Evolutionary conservation across 352 stramenopile genomes (phyloP).

Genomic region (Globisporangium solare): DNA sequence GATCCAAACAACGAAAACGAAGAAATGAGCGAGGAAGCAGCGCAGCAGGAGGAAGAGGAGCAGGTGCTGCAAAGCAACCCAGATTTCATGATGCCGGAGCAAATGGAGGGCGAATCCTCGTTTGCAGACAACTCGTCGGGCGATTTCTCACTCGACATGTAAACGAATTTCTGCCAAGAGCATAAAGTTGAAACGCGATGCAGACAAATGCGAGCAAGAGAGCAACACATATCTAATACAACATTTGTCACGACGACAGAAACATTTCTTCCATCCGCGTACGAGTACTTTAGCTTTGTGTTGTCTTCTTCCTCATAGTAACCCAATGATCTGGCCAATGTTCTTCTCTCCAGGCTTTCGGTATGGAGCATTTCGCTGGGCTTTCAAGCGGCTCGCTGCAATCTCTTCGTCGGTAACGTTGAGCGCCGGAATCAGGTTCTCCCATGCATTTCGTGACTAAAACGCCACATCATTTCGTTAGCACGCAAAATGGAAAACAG

Average conservation of each 20-base stretch:
- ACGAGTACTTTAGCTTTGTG: neutral
- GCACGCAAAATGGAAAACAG: neutral
- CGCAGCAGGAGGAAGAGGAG: slow-evolving; percentile 3
- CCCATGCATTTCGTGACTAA: slow-evolving; percentile 69
- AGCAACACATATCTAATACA: slow-evolving; percentile 6
- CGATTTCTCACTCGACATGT: slow-evolving; percentile 22
- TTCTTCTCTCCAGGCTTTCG: slow-evolving; percentile 71
- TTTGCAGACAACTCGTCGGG: slow-evolving; percentile 11
- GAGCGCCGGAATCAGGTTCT: slow-evolving; percentile 62
- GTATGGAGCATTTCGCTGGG: slow-evolving; percentile 45
- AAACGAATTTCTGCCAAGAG: neutral
- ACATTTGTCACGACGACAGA: slow-evolving; percentile 20
- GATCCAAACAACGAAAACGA: slow-evolving; percentile 4
- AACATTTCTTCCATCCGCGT: slow-evolving; percentile 9
- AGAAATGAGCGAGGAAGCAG: slow-evolving; percentile 7
- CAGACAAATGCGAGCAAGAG: neutral
- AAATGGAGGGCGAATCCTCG: neutral
- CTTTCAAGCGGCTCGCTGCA: slow-evolving; percentile 46
- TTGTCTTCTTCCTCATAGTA: slow-evolving; percentile 40
- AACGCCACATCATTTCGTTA: neutral
- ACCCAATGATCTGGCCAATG: slow-evolving; percentile 56
- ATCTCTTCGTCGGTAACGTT: slow-evolving; percentile 53
- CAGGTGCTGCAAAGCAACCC: neutral
- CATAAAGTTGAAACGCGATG: neutral
- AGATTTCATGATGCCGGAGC: neutral